Base-by-base conservation (phyloP, 768 basidiomycete species). In the Mycena filopes region DNA sequence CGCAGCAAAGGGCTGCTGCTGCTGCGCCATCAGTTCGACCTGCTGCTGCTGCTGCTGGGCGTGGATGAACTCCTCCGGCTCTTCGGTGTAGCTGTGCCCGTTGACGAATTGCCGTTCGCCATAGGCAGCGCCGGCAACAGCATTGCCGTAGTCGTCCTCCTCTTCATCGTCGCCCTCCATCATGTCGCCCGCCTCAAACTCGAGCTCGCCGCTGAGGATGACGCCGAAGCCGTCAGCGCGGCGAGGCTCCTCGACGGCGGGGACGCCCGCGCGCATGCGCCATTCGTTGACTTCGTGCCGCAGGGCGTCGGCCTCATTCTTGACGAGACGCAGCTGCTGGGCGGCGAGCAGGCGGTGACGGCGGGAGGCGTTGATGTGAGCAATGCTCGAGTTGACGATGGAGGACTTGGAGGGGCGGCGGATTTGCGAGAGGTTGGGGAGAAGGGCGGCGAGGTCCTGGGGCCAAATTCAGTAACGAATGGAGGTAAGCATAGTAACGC, bases 371-470 rank as follows among this genome's bases (percentile, higher is more conserved):
- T 93, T 90, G 68, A 96, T 89, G 75, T 95, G 92, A 1, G 94
- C 89, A 74, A 98, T 98, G 54, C 91, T 93, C 41, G 93, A 94
- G 78, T 98, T 98, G 77, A 99, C 96, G 77, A 99, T 98, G 64
- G 93, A 91, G 10, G 93, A 94, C 80, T 99, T 99, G 77, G 94
- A 96, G 2, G 98, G 98, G 29, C 98, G 89, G 65, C 96, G 91
- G 78, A 96, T 92, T 74, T 93, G 88, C 8, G 93, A 93, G 58
- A 98, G 89, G 74, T 96, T 93, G 60, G 96, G 96, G n/a, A 99
- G 89, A 43, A 98, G 86, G 13, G 89, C 89, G 63, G 97, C 97
- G 54, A 98, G 92, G 71, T 95, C 94, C 93, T 95, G 72, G 23
- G 21, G n/a, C 23, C 40, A 48, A 42, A 36, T 28, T 60, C 43